A percentile compares a stretch with the other conserved stretches of the same genome.
These are phyloP conservation scores for Helichrysum umbraculigerum DNA, from an alignment of 129 eudicot genomes.

Conservation along the genomic window DNA sequence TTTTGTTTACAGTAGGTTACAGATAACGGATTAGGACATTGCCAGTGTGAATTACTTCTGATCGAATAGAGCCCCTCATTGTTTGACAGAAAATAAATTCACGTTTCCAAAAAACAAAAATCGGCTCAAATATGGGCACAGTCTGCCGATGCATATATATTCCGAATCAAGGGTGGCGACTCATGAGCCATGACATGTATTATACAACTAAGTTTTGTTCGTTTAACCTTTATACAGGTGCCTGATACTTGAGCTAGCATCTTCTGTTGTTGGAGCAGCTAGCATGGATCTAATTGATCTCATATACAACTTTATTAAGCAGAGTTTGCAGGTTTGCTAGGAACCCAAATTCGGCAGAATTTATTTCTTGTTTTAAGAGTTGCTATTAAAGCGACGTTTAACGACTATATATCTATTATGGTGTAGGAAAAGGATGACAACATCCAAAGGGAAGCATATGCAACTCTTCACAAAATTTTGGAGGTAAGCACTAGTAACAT, in stretches of 20 bases:
- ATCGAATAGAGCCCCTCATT: neutral
- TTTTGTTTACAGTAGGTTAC: neutral
- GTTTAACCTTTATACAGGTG: constrained; percentile 41
- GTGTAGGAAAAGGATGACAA: constrained; percentile 60
- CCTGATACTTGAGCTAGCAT: constrained; percentile 67
- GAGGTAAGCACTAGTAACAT: constrained; percentile 44
- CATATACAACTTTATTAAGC: constrained; percentile 57
- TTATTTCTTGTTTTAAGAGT: constrained; percentile 10
- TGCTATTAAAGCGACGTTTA: neutral
- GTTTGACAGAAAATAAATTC: neutral
- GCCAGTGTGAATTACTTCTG: neutral
- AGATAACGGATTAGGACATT: too few species aligned
- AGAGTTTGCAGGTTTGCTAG: constrained; percentile 70
- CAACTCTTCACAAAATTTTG: constrained; percentile 60
- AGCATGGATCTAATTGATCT: constrained; percentile 58
- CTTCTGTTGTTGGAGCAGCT: constrained; percentile 68
- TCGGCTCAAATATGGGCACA: neutral
- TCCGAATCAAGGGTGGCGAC: constrained; percentile 1
- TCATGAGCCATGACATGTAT: constrained; percentile 4
- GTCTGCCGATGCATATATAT: constrained; percentile 6
- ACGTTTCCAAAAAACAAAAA: neutral
- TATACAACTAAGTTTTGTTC: neutral
- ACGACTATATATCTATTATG: constrained; percentile 15
- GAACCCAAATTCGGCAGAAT: neutral
- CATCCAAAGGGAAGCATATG: constrained; percentile 63